Evolutionary conservation across 1,284 basidiomycete species (phyloP), one percentile per base, ranked within the genome.

Genomic region (Leccinum fallax): DNA sequence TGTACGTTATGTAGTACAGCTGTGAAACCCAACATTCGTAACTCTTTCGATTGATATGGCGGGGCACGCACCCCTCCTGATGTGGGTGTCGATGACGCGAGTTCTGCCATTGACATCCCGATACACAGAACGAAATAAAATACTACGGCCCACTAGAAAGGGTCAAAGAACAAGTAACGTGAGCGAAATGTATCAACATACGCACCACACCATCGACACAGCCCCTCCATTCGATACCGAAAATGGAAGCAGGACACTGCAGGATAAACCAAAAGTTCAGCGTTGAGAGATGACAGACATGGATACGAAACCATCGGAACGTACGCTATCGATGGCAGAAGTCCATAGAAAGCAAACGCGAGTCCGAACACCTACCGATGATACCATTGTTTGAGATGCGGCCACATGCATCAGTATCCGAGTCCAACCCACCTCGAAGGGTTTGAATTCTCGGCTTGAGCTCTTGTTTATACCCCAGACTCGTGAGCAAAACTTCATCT

Each of bases 381-480:
- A 19, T 13, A 28, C 26, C 19, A 10, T 56, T 3, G 24, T n/a
- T 24, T 13, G 48, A 26, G 4, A 30, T 32, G 10, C 30, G 3
- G 24, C 26, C 26, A 32, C n/a, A 32, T 11, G 13, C 16, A 28
- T 10, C 11, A 2, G n/a, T 30, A 16, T 32, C 3, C 2, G 16
- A 40, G 38, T 21, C 43, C 19, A 13, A 56, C 66, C 26, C 51
- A 67, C 68, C 52, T 72, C 70, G 21, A 72, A 46, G 26, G 61
- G 63, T 34, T 48, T 63, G 19, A 72, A 74, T 4, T 54, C 73
- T n/a, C 78, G 30, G 74, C 56, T 74, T 77, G 66, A 80, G 74
- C 65, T 82, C 81, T 58, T 81, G 80, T 58, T 78, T 77, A 66
- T 83, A 83, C 11, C 80, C 78, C 10, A 78, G 66, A 16, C 62